Evolutionary conservation across 202 grass and related monocot species (phyloP), one percentile per base, ranked within the genome.

Genomic region (Eragrostis tef): DNA sequence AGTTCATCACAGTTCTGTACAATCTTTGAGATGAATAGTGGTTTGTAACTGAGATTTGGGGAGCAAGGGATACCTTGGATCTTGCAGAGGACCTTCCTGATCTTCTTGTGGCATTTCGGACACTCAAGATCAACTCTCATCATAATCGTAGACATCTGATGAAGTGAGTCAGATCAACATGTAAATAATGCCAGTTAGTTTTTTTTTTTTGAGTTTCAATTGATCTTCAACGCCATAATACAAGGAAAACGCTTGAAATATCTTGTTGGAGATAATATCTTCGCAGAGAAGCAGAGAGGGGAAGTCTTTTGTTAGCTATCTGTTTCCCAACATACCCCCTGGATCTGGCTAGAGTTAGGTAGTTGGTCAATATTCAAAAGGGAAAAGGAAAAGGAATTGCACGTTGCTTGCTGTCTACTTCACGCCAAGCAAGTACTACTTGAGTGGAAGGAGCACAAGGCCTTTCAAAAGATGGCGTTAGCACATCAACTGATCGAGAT

Each of bases 121-220:
- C 94, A 98, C 9, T 86, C 88, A 22, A 98, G 92, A 78, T 98
- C 90, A n/a, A 98, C 92, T 71, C 44, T 86, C 81, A 98, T 83
- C 45, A 93, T 75, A 6, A 98, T 59, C 6, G 90, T 93, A 15
- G 87, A 75, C 71, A 89, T 73, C 94, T 98, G 78, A 51, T 47
- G 11, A 15, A 15, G 41, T 50, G 41, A 85, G 19, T 74, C 22
- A 83, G 7, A 69, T 70, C 26, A 86, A 1, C 16, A 78, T 66
- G 27, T 29, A 34, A 11, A 2, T 24, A 6, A 25, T 6, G 2
- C 4, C 70, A 41, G 67, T 64, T 0, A 71, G 46, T 41, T 50
- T 5, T 5, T 43, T 6, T 9, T 44, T 39, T 34, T 2, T 34
- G n/a, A 31, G 7, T 11, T 58, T 63, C 24, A 21, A 17, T 41